phyloP scores from a whole-genome alignment of 768 basidiomycete species.

The Cystofilobasidium ferigula region DNA sequence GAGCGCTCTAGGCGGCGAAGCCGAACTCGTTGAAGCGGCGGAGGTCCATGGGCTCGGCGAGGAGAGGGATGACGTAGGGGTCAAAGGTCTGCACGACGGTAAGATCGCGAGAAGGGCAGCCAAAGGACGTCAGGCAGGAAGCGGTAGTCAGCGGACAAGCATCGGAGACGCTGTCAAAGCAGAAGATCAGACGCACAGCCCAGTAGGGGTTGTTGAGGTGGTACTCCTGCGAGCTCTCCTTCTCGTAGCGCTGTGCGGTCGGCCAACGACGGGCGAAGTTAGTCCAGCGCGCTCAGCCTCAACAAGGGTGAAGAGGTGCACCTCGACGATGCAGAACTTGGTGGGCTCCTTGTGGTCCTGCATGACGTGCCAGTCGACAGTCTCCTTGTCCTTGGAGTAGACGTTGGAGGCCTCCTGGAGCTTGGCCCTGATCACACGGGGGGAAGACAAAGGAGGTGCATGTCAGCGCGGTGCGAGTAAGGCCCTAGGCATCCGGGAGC shows the following conservation, averaged over 20 bases:
- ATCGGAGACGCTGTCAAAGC: too few relatives aligned
- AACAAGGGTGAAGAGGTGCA: not conserved
- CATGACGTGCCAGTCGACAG: slow-evolving; percentile 40
- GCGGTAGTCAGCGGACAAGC: too few relatives aligned
- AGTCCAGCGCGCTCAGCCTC: not conserved
- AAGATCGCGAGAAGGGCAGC: not conserved
- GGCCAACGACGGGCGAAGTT: slow-evolving; percentile 18
- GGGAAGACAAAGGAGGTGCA: not conserved
- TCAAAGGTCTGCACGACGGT: slow-evolving; percentile 26
- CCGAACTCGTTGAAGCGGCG: slow-evolving; percentile 38
- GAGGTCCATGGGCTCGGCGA: slow-evolving; percentile 37
- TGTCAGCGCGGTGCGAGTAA: not conserved
- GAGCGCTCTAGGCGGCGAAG: not conserved
- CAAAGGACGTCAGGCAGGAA: not conserved
- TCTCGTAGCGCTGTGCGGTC: slow-evolving; percentile 38
- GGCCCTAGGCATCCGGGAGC: not conserved
- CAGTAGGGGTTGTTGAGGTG: slow-evolving; percentile 37
- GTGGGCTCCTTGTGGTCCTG: slow-evolving; percentile 39
- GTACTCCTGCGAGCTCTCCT: slow-evolving; percentile 39
- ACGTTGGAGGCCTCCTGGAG: slow-evolving; percentile 37
- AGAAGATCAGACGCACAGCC: slow-evolving; percentile 29
- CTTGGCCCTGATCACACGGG: slow-evolving; percentile 28
- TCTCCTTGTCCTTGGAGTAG: slow-evolving; percentile 38
- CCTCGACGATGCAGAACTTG: slow-evolving; percentile 39
- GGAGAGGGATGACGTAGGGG: slow-evolving; percentile 37